Conservation (phyloP, 495 filamentous ascomycete species). For the Neurospora pannonica region DNA sequence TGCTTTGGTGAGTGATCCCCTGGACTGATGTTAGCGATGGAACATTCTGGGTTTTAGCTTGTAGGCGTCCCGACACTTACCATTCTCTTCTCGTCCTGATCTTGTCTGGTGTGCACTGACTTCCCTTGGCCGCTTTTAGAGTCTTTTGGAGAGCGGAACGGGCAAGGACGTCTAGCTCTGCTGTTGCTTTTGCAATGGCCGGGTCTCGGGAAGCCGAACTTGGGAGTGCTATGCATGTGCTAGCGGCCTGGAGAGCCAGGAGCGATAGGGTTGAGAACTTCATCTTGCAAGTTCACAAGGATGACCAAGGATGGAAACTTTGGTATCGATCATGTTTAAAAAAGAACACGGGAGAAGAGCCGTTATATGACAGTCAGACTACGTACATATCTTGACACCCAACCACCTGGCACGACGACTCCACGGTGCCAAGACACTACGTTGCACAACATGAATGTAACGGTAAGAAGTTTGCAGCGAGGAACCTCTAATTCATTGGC, state of each 20-base stretch:
- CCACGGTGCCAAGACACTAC: neutral
- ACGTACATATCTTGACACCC: too few species aligned
- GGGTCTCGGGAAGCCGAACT: neutral
- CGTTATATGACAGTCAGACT: neutral
- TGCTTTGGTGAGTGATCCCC: constrained; percentile 34
- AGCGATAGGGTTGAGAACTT: neutral
- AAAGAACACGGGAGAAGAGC: neutral
- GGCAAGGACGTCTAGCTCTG: neutral
- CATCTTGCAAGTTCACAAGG: neutral
- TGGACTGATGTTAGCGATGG: constrained; percentile 9
- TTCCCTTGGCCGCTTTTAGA: neutral
- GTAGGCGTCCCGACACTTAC: constrained; percentile 1
- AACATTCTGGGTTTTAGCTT: neutral
- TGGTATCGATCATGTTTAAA: neutral
- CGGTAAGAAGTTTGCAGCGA: neutral
- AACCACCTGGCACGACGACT: neutral
- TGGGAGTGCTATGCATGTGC: neutral
- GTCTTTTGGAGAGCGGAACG: neutral
- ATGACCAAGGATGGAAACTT: neutral
- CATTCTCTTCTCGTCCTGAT: constrained; percentile 12
- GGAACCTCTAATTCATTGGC: neutral
- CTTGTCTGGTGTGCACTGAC: constrained; percentile 24
- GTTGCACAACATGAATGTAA: neutral
- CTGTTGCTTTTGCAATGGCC: neutral
- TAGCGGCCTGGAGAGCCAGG: neutral